Evolutionary conservation across 164 flowering plant species (phyloP).

Genomic region (Berberis thunbergii): DNA sequence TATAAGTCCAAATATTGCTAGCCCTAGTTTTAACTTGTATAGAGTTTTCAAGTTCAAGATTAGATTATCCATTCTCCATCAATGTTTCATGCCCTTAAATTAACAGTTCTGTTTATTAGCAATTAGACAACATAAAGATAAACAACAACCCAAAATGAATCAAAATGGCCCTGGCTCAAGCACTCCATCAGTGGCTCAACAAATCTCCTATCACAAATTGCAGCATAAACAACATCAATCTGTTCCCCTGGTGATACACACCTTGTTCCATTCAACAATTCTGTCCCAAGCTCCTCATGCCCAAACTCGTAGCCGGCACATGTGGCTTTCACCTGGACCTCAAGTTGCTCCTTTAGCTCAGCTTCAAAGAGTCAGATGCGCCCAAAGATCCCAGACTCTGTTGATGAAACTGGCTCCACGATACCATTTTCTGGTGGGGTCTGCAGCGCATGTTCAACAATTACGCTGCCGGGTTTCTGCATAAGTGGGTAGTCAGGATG

Average conservation of each 20-base stretch:
- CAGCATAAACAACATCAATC: constrained; percentile 46
- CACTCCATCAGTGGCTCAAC: constrained; percentile 48
- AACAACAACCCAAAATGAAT: too few species aligned
- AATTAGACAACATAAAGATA: too few species aligned
- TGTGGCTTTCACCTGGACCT: constrained; percentile 37
- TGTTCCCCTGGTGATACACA: constrained; percentile 44
- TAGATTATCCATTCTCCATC: too few species aligned
- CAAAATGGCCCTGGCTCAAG: too few species aligned
- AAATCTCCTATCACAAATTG: constrained; percentile 41
- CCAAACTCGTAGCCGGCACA: constrained; percentile 33
- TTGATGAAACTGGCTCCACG: constrained; percentile 15
- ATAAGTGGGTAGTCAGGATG: constrained; percentile 36
- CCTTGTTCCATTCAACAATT: constrained; percentile 39
- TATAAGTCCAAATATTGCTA: too few species aligned
- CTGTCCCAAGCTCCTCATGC: constrained; percentile 37
- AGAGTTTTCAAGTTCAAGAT: too few species aligned
- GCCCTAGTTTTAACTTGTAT: too few species aligned
- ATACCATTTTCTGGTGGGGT: constrained; percentile 15
- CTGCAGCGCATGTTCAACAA: constrained; percentile 43
- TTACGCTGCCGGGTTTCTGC: constrained; percentile 49
- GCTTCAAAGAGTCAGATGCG: constrained; percentile 45
- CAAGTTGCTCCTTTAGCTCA: constrained; percentile 36
- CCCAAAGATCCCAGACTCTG: constrained; percentile 31
- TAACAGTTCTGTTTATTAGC: too few species aligned
- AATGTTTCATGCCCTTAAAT: too few species aligned